phyloP scores from a whole-genome alignment of 208 protist species.

The Wallacemonas collosoma region DNA sequence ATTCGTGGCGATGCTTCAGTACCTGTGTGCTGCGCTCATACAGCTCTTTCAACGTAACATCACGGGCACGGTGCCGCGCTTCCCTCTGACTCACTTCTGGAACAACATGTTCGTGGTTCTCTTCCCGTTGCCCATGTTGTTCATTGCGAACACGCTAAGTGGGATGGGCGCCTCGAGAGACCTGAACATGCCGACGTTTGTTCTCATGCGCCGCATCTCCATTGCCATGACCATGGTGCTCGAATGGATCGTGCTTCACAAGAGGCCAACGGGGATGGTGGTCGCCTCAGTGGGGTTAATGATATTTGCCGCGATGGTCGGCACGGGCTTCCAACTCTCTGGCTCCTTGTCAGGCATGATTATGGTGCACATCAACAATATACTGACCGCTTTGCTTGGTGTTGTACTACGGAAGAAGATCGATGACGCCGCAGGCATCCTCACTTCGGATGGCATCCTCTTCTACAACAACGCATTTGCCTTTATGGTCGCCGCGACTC shows the following conservation, averaged over 20 bases:
- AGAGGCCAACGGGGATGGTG: slow-evolving; percentile 8
- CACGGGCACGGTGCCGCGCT: slow-evolving; percentile 8
- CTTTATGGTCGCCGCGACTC: not conserved
- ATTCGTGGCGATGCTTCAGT: slow-evolving; percentile 37
- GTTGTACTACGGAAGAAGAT: slow-evolving; percentile 29
- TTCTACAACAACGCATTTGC: slow-evolving; percentile 39
- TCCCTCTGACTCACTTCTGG: slow-evolving; percentile 18
- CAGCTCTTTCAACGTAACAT: slow-evolving; percentile 12
- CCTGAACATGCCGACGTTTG: slow-evolving; percentile 45
- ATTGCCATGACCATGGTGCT: slow-evolving; percentile 39
- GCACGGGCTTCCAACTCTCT: slow-evolving; percentile 16
- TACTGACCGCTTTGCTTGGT: slow-evolving; percentile 32
- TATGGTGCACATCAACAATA: slow-evolving; percentile 37
- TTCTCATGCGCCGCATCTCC: slow-evolving; percentile 39
- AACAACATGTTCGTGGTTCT: slow-evolving; percentile 21
- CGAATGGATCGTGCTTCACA: slow-evolving; percentile 22
- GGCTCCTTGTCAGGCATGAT: slow-evolving; percentile 16
- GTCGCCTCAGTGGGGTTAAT: slow-evolving; percentile 23
- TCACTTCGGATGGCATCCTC: slow-evolving; percentile 34
- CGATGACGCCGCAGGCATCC: slow-evolving; percentile 14
- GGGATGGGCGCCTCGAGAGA: slow-evolving; percentile 35
- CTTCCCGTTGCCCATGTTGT: slow-evolving; percentile 40
- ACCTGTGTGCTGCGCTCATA: slow-evolving; percentile 16
- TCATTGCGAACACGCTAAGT: slow-evolving; percentile 37
- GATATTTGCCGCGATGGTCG: slow-evolving; percentile 28